Evolutionary conservation across 73 alveolate genomes (phyloP), one percentile per base, ranked within the genome.

Genomic region (Blepharisma japonicum): DNA sequence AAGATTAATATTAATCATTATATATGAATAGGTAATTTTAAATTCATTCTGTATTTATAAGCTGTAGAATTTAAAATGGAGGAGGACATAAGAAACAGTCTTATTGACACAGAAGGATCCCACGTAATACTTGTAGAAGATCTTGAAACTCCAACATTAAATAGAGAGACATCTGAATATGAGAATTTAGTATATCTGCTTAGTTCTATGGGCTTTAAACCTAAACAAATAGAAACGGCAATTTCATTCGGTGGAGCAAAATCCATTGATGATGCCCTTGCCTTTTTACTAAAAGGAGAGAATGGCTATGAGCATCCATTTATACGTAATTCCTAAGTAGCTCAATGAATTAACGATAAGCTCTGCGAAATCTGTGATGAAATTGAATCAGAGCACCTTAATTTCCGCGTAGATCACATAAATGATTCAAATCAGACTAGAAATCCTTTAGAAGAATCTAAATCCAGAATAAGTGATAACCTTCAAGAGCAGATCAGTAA

Each of bases 221-320:
- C 21, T 39, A 45, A 70, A 25, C 32, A 38, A 39, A 45, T 14
- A 18, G 71, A 38, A n/a, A 11, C 11, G 0, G 80, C 80, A 45
- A 47, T 70, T 5, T 7, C 21, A 9, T 47, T 14, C 2, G n/a
- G 71, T 38, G 42, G 42, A 14, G 23, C 80, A 11, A 18, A 38
- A 11, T 18, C 11, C 23, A 45, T 70, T 9, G 80, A 70, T 18
- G 61, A 23, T 14, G 32, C 46, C 23, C 56, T 70, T 7, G 61
- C 25, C 0, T 70, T 70, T 45, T 9, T 70, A 39, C 14, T 45
- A 0, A 70, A 70, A 70, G 80, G 80, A 39, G 21, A 14, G 27
- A 11, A 39, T 7, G 61, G 77, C 23, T 70, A 54, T 48, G 80
- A 70, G 61, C 80, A 70, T 70, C 55, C 23, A 11, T 70, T 38